phyloP scores from a whole-genome alignment of 305 asterid genomes.

The Solanum hybrid region DNA sequence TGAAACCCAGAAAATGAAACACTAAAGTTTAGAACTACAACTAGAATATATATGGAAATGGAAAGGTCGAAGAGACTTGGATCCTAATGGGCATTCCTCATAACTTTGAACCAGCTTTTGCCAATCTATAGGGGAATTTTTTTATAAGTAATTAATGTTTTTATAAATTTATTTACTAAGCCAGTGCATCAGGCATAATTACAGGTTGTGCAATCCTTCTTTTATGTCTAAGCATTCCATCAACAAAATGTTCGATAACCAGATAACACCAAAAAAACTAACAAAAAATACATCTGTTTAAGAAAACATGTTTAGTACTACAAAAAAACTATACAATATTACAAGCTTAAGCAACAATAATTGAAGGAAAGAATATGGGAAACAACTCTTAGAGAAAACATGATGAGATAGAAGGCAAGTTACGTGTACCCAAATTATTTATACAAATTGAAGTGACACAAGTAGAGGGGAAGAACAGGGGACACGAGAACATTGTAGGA shows the following conservation, averaged over 20 bases:
- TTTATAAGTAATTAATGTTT: neutral
- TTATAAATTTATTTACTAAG: neutral
- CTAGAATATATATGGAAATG: neutral
- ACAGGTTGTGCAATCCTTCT: neutral
- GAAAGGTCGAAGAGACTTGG: neutral
- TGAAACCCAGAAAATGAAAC: neutral
- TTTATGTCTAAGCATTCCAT: neutral
- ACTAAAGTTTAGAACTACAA: neutral
- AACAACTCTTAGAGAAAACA: neutral
- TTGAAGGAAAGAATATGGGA: neutral
- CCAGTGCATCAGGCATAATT: neutral
- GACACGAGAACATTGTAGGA: neutral
- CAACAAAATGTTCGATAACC: neutral
- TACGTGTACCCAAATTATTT: neutral
- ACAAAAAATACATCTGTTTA: neutral
- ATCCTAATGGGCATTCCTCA: neutral
- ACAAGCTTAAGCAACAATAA: neutral
- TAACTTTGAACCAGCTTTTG: neutral
- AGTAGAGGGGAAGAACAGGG: neutral
- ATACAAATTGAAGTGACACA: neutral
- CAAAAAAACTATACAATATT: neutral
- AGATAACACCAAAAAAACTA: neutral
- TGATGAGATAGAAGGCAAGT: neutral
- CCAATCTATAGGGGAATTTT: neutral
- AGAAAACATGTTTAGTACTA: neutral